phyloP scores from a whole-genome alignment of 2,329 filamentous ascomycete genomes.

The Penicillium sp. region DNA sequence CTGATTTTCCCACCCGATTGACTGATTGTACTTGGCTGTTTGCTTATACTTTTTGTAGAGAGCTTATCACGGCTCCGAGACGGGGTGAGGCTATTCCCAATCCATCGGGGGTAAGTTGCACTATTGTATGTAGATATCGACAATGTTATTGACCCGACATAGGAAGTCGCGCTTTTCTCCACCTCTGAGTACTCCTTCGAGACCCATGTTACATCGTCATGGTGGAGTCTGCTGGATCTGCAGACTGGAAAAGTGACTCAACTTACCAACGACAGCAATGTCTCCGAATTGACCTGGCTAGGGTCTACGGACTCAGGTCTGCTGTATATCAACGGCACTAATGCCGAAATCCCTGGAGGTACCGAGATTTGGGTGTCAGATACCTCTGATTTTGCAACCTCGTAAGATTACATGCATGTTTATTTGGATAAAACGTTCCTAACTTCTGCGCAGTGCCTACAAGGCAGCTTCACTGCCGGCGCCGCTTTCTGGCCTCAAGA shows the following conservation, averaged over 20 bases:
- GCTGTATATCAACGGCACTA: conserved; percentile 54
- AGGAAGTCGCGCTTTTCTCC: conserved; percentile 50
- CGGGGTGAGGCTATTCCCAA: conserved; percentile 39
- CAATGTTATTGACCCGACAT: conserved; percentile 2
- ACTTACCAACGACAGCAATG: conserved; percentile 63
- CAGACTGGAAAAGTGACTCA: conserved; percentile 62
- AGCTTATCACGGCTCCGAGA: conserved; percentile 39
- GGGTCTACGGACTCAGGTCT: conserved; percentile 61
- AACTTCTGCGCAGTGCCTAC: conserved; percentile 27
- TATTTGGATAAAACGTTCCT: not conserved
- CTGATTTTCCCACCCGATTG: not conserved
- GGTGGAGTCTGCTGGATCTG: conserved; percentile 71
- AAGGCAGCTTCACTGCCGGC: conserved; percentile 40
- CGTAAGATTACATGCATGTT: conserved; percentile 22
- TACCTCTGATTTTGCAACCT: conserved; percentile 31
- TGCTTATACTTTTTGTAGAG: conserved; percentile 21
- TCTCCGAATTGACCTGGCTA: conserved; percentile 74
- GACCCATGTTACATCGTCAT: conserved; percentile 60
- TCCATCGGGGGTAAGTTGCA: conserved; percentile 39
- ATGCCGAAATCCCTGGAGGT: conserved; percentile 40
- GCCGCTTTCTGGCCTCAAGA: conserved; percentile 41
- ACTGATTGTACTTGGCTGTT: not conserved
- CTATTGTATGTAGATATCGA: not conserved
- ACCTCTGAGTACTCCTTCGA: conserved; percentile 78
- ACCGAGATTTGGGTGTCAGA: conserved; percentile 41